Evolutionary conservation across 305 asterid species (phyloP).

Genomic region (Rubia peregrina): DNA sequence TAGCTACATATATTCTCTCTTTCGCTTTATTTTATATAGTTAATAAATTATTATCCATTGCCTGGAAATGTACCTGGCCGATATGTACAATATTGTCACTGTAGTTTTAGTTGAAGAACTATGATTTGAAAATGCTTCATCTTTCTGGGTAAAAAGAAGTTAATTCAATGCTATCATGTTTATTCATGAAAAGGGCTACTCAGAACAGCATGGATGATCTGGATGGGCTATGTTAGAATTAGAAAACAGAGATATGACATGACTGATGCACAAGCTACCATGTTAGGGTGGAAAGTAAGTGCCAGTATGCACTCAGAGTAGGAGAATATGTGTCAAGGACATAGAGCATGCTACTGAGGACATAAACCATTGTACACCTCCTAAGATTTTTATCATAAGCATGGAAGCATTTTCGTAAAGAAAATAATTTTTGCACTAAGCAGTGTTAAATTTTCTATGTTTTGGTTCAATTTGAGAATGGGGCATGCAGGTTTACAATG

Average conservation of each 20-base stretch:
- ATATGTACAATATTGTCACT: neutral
- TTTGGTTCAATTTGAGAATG: neutral
- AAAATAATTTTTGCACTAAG: neutral
- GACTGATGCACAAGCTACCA: neutral
- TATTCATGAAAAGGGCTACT: neutral
- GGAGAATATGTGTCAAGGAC: neutral
- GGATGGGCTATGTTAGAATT: neutral
- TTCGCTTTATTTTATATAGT: neutral
- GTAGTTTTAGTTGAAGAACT: neutral
- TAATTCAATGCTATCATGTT: neutral
- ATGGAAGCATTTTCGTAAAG: neutral
- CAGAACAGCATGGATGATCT: neutral
- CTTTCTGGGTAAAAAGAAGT: conserved; percentile 1
- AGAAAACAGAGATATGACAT: neutral
- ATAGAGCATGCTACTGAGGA: neutral
- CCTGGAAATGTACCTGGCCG: neutral
- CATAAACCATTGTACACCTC: neutral
- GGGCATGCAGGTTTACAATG: neutral
- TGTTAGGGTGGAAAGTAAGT: neutral
- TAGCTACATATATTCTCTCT: neutral
- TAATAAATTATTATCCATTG: neutral
- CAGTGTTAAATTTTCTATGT: neutral
- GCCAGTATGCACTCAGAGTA: neutral
- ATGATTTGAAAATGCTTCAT: neutral
- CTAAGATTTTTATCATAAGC: neutral